phyloP scores from a whole-genome alignment of 345 rosid genomes.

The Chamaenerion angustifolium region DNA sequence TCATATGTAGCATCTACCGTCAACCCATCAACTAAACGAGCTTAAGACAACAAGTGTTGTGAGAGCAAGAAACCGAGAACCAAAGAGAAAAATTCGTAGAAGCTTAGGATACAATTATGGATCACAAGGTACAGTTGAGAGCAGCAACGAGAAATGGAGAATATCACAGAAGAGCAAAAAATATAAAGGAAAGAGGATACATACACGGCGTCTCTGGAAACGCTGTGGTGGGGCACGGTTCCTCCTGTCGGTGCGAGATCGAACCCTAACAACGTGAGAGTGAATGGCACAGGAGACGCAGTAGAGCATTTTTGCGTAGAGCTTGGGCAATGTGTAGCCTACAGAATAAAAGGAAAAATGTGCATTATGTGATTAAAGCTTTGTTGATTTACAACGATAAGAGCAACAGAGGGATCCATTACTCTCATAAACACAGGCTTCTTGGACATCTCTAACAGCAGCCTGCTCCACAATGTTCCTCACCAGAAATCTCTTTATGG shows the following conservation, averaged over 20 bases:
- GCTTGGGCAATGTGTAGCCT: slow-evolving; percentile 67
- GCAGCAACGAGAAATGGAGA: no score
- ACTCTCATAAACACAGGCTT: slow-evolving; percentile 76
- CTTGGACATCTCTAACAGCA: slow-evolving; percentile 84
- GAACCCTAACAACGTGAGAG: slow-evolving; percentile 91
- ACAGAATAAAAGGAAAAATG: background rate
- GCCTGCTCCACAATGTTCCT: slow-evolving; percentile 93
- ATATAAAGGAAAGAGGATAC: background rate
- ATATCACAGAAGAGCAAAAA: background rate
- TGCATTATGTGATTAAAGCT: no score
- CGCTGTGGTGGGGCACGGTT: slow-evolving; percentile 81
- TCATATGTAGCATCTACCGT: no score
- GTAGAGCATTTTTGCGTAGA: slow-evolving; percentile 81
- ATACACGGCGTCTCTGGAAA: slow-evolving; percentile 66
- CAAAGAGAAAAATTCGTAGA: no score
- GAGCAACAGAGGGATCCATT: background rate
- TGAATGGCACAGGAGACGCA: slow-evolving; percentile 95
- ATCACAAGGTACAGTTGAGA: no score
- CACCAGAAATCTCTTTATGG: slow-evolving; percentile 73
- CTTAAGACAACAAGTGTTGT: no score
- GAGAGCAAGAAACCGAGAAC: no score
- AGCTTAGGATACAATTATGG: no score
- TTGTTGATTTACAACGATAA: background rate
- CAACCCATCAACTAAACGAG: no score
- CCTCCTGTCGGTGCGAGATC: slow-evolving; percentile 64